phyloP scores from a whole-genome alignment of 768 basidiomycete species.

The Phanerodontia chrysosporium region DNA sequence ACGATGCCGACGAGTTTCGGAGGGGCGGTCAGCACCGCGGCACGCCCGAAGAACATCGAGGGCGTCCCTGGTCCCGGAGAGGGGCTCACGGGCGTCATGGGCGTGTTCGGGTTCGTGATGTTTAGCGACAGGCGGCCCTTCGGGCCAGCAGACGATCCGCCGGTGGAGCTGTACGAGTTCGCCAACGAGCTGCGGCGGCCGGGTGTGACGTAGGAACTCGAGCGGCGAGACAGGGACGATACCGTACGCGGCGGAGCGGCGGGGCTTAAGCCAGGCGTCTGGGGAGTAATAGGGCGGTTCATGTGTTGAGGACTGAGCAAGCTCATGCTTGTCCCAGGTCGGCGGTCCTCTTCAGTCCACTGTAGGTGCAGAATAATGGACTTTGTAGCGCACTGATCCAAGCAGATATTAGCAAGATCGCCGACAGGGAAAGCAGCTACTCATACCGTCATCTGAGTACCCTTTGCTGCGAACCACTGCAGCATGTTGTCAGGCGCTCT shows the following conservation, averaged over 20 bases:
- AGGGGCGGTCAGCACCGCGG: constrained; percentile 77
- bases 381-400: constrained; percentile 79
- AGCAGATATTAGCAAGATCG: not conserved
- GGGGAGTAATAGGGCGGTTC: constrained; percentile 15
- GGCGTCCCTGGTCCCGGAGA: constrained; percentile 32
- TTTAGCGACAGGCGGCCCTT: constrained; percentile 40
- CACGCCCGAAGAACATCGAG: constrained; percentile 47
- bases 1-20: constrained; percentile 80
- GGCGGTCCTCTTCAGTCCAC: constrained; percentile 61
- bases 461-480: constrained; percentile 91
- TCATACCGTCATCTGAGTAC: constrained; percentile 83
- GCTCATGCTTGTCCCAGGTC: constrained; percentile 8
- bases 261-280: constrained; percentile 21
- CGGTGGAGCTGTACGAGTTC: constrained; percentile 12
- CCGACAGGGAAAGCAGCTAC: not conserved
- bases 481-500: constrained; percentile 83
- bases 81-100: constrained; percentile 45
- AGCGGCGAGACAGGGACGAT: constrained; percentile 53
- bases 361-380: constrained; percentile 81
- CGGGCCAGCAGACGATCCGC: constrained; percentile 13
- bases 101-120: constrained; percentile 19
- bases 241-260: constrained; percentile 34
- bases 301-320: constrained; percentile 14
- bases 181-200: constrained; percentile 31
- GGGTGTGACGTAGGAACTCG: constrained; percentile 47